Evolutionary conservation across 306 rosid species (phyloP), one percentile per base, ranked within the genome.

Genomic region (Prunus mongolica): DNA sequence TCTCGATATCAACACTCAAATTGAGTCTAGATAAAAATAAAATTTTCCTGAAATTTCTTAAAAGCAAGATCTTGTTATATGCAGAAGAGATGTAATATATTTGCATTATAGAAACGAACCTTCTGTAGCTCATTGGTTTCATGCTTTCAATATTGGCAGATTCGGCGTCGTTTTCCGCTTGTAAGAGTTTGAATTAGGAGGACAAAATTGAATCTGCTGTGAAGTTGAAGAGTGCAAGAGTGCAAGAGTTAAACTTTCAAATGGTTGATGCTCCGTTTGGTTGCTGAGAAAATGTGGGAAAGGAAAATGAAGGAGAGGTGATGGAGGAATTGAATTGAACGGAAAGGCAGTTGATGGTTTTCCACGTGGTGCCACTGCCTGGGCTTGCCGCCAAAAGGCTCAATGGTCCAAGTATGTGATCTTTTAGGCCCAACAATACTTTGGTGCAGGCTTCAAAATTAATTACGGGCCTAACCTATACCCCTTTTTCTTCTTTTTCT

Each of bases 91-190:
- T 38, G 44, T 38, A 38, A 38, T 38, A 18, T 7, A 62, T 62
- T 1, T 19, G 6, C 2, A 30, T 15, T 12, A 13, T 50, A 2
- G 69, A 24, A 46, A 78, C 84, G 80, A 75, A 94, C 98, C 98
- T 94, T 92, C 98, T 80, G 88, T 94, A 85, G 82, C 84, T 94
- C 98, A 94, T 92, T 24, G 72, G 18, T 28, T 49, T 49, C 52
- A 14, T 14, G 52, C 24, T 54, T 27, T 34, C 25, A 41, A 24
- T 77, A 69, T 76, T 20, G 47, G 38, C 72, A 62, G 80, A 74
- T 68, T 61, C 44, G 76, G 65, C 62, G 73, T 34, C 64, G 61
- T 51, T 66, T 62, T 28, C 41, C 57, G 24, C 52, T 51, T 27
- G 49, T 34, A 50, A 19, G 44, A 8, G 4, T 46, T 81, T 27